A percentile compares a stretch with the other conserved stretches of the same genome.
phyloP scores from a whole-genome alignment of 441 rosid species.

The Gossypium gossypioides region DNA sequence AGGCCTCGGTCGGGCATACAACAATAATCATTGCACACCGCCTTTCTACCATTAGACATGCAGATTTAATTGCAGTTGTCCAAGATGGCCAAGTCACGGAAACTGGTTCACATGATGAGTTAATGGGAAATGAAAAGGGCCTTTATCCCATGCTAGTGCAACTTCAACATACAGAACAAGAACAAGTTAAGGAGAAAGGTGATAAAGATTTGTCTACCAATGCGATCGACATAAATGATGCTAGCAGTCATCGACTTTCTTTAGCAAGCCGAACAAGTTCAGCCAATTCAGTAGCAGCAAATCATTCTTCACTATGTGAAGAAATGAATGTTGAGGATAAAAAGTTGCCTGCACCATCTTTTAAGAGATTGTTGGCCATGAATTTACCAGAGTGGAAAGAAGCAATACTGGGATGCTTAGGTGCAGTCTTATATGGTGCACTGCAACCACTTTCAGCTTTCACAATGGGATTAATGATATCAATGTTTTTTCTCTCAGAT shows the following conservation, averaged over 20 bases:
- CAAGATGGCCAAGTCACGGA: conserved; percentile 45
- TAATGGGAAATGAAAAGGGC: conserved; percentile 38
- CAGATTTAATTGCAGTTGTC: conserved; percentile 50
- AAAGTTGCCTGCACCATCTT: conserved; percentile 32
- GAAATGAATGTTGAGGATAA: conserved; percentile 17
- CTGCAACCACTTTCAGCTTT: conserved; percentile 58
- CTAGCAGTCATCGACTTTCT: conserved; percentile 40
- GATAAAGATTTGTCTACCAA: not conserved
- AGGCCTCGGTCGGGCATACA: conserved; percentile 54
- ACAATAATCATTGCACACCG: conserved; percentile 68
- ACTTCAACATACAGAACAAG: conserved; percentile 42
- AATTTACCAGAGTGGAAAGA: conserved; percentile 71
- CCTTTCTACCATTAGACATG: conserved; percentile 62
- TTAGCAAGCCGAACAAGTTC: conserved; percentile 49
- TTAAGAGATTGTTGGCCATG: conserved; percentile 48
- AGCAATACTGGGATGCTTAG: conserved; percentile 41
- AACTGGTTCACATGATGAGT: conserved; percentile 51
- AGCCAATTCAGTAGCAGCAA: conserved; percentile 24
- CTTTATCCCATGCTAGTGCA: conserved; percentile 43
- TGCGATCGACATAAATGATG: conserved; percentile 22
- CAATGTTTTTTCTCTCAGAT: conserved; percentile 44
- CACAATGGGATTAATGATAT: conserved; percentile 53
- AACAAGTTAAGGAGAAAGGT: conserved; percentile 7
- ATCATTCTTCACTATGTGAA: conserved; percentile 6
- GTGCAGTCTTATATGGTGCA: conserved; percentile 53